Base-by-base conservation (phyloP, 1,139 yeast genomes). In the Yamadazyma conglobata region DNA sequence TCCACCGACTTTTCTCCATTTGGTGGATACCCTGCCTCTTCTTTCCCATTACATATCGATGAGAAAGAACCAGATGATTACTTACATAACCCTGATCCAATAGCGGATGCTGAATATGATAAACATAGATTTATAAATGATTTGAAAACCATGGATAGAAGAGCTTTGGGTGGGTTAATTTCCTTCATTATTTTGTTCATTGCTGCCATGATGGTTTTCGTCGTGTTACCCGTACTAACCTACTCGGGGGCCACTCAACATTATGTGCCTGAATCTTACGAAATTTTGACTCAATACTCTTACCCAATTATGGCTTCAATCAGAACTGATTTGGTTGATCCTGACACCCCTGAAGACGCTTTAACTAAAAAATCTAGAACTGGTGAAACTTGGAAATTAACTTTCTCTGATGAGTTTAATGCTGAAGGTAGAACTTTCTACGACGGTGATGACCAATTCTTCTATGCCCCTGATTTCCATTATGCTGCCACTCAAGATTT, bases 41-140 rank as follows among this genome's bases (percentile, higher is more conserved):
- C 87, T 2, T 88, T 88, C 61, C 96, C 96, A 0, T 62, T 88
- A 33, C 79, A 76, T 45, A 77, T 88, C 41, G 95, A 87, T 37
- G 96, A 88, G 48, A 84, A 84, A 56, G 96, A 88, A 57, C 82
- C 86, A 3, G 96, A 88, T 59, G 96, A 88, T 54, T 87, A 85
- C 50, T 55, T 88, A 41, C 96, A 88, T 57, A 88, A 88, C 55
- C 96, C 96, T 1, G 95, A 88, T 53, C 95, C 95, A 7, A 81
- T 87, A 23, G 79, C 74, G 27, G 96, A 88, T 55, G 94, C 93
- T 12, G 72, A 78, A 39, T 75, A 79, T 46, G 93, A 85, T 43
- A 77, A 73, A 39, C 70, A 77, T 48, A 58, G 86, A 42, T 73
- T 79, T 45, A 46, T 64, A 40, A 54, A 73, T 40, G 88, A 80